Evolutionary conservation across 176 grass and related monocot genomes (phyloP), one percentile per base, ranked within the genome.

Genomic region (Alopecurus myosuroides): DNA sequence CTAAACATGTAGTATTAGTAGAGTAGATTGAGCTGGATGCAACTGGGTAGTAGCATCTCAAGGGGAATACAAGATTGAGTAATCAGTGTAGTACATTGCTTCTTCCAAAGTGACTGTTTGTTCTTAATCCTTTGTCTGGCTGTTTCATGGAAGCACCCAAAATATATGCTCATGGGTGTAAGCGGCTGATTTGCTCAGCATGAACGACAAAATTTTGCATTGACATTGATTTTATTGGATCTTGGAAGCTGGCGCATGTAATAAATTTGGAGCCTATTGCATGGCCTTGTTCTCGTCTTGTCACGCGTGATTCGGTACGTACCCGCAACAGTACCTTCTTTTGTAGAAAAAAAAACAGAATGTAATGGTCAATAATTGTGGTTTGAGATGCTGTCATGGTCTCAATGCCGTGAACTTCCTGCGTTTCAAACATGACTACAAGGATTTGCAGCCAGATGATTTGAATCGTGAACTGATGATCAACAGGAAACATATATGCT

Each of bases 61-160:
- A 83, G 46, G 46, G 53, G 73, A 65, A 82, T 86, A 18, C 50
- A 36, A 35, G 49, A 78, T 55, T 75, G 17, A 50, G 25, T 50
- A 75, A 33, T 50, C 50, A 53, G 58, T 13, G 22, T 11, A 86
- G 55, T 74, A 39, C 34, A 17, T 80, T 76, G 31, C 80, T 84
- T 87, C 84, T 68, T 12, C 81, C 76, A 81, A 84, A 61, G 58
- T 80, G 60, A 35, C 49, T 52, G 19, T 50, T 91, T 91, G 89
- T 76, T 84, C 81, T 84, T 41, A 87, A 51, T 77, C 58, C 45
- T 78, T 51, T 91, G 89, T 91, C 89, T 68, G 74, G 68, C 39
- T 76, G 68, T 20, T 84, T 58, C 75, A 60, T 50, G 36, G 39
- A 80, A 80, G 57, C 1, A 66, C 58, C 30, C 22, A 25, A 87